A percentile compares a stretch with the other conserved stretches of the same genome.
Evolutionary conservation across 345 rosid species (phyloP).

Genomic region (Arabidopsis suecica): DNA sequence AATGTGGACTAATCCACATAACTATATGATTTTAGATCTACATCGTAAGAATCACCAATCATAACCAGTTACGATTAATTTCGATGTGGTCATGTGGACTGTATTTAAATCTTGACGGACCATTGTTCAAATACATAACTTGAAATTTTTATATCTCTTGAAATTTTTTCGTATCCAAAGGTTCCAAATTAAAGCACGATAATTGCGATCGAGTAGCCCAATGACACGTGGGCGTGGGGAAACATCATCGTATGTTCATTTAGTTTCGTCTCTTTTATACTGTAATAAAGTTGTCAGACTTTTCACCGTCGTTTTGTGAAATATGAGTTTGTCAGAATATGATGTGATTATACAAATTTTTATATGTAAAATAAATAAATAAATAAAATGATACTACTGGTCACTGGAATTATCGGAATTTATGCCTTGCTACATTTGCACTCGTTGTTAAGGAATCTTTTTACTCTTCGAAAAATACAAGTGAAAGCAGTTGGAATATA

Average conservation of each 20-base stretch:
- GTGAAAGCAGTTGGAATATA: background rate
- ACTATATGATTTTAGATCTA: background rate
- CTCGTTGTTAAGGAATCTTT: background rate
- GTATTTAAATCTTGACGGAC: too few relatives aligned
- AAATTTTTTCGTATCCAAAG: too few relatives aligned
- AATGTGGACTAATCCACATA: background rate
- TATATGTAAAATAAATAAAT: too few relatives aligned
- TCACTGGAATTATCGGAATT: background rate
- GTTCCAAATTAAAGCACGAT: background rate
- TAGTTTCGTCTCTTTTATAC: background rate
- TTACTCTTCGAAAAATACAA: background rate
- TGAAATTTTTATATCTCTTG: too few relatives aligned
- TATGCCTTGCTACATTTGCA: background rate
- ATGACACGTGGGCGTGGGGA: background rate
- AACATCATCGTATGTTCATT: background rate
- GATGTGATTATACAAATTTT: too few relatives aligned
- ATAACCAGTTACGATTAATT: background rate
- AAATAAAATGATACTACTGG: background rate
- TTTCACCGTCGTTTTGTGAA: background rate
- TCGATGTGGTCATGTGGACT: background rate
- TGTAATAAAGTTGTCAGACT: background rate
- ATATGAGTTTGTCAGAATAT: background rate
- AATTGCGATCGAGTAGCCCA: background rate
- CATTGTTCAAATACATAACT: too few relatives aligned
- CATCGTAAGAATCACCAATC: background rate